These are phyloP conservation scores for Diaporthe sp. DNA, from an alignment of 2,329 filamentous ascomycete genomes.

Conservation along the genomic window DNA sequence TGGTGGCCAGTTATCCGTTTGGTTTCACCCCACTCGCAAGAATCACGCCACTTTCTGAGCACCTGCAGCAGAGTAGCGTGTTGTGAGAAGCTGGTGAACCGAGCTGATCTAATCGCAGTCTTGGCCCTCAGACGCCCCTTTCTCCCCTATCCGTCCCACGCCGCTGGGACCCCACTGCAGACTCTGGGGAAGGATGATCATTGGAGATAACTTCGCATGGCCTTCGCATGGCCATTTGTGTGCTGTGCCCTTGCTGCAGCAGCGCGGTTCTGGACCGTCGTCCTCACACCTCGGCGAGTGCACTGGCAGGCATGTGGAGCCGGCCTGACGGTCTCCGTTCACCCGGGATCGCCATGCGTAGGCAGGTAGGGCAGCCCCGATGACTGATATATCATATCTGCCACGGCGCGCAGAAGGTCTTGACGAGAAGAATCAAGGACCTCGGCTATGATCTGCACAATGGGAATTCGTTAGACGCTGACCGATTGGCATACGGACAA, in stretches of 20 bases:
- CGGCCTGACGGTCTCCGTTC: neutral
- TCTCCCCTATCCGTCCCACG: neutral
- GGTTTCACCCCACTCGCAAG: constrained; percentile 8
- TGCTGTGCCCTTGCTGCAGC: neutral
- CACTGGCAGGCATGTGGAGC: neutral
- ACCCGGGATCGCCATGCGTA: neutral
- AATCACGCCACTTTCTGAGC: constrained; percentile 39
- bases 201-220: constrained; percentile 7
- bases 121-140: neutral
- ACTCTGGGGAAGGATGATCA: constrained; percentile 10
- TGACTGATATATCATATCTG: constrained; percentile 14
- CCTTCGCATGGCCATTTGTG: neutral
- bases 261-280: neutral
- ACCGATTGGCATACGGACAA: neutral
- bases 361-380: neutral
- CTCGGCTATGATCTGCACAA: constrained; percentile 17
- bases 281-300: neutral
- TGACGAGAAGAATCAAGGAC: neutral
- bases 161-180: neutral
- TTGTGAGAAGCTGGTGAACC: neutral
- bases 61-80: constrained; percentile 35
- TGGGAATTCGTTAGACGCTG: neutral
- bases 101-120: constrained; percentile 10
- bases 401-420: constrained; percentile 7
- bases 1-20: neutral